A percentile compares a stretch with the other conserved stretches of the same genome.
Conservation (phyloP, 805 yeast species). For the Candida nonsorbophila region DNA sequence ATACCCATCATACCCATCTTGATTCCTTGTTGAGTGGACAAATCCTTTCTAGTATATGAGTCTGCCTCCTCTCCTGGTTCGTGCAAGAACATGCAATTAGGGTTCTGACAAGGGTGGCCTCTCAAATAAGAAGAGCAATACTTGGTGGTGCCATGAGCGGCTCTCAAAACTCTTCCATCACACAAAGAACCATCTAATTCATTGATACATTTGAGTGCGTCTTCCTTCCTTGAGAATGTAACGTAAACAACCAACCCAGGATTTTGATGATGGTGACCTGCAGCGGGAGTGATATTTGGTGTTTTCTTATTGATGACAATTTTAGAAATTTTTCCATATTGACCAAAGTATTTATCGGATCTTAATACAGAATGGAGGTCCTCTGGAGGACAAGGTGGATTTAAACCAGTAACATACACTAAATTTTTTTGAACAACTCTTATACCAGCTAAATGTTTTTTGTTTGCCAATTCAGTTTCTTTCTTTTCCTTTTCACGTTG, state of each 20-base stretch:
- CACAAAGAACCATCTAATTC: slow-evolving; percentile 90
- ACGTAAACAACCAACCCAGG: slow-evolving; percentile 94
- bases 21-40: slow-evolving; percentile 68
- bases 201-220: slow-evolving; percentile 87
- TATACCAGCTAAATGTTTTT: slow-evolving; percentile 92
- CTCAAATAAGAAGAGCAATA: slow-evolving; percentile 95
- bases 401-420: slow-evolving; percentile 92
- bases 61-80: slow-evolving; percentile 99
- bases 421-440: slow-evolving; percentile 97
- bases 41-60: slow-evolving; percentile 84
- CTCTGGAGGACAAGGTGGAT: slow-evolving; percentile 76
- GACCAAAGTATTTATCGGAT: slow-evolving; percentile 95
- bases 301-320: slow-evolving; percentile 84
- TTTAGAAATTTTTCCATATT: slow-evolving; percentile 91
- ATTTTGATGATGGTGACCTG: slow-evolving; percentile 40
- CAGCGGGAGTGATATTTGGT: slow-evolving; percentile 34
- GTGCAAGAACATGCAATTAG: slow-evolving; percentile 97
- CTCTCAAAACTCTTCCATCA: slow-evolving; percentile 85
- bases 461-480: slow-evolving; percentile 77
- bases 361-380: slow-evolving; percentile 79
- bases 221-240: slow-evolving; percentile 88
- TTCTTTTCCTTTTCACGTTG: slow-evolving; percentile 88
- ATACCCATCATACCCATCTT: slow-evolving; percentile 47
- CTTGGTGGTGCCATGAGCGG: slow-evolving; percentile 98
- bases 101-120: slow-evolving; percentile 96